These are phyloP conservation scores for Dothistroma pini DNA, from an alignment of 2,329 filamentous ascomycete species.

Conservation along the genomic window DNA sequence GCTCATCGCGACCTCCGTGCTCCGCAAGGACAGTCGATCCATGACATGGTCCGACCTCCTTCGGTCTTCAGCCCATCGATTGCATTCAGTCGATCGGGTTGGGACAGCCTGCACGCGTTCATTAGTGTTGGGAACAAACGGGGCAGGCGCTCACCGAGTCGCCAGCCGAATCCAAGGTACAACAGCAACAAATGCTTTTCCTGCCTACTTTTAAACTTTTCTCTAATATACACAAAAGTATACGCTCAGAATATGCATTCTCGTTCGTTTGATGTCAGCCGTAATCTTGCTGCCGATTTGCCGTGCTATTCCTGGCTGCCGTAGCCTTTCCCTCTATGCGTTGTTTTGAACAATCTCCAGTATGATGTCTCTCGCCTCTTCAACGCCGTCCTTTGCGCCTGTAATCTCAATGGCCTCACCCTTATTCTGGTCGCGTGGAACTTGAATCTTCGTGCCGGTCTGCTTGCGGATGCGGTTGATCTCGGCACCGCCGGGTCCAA, in stretches of 20 bases:
- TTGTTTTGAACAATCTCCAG: constrained; percentile 65
- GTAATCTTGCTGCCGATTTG: background rate
- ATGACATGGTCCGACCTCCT: background rate
- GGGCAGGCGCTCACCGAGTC: too few relatives aligned
- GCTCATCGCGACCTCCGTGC: background rate
- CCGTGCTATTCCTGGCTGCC: background rate
- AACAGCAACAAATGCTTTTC: background rate
- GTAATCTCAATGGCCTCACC: constrained; percentile 87
- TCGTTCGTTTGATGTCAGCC: background rate
- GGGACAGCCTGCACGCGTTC: too few relatives aligned
- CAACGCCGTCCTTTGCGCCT: constrained; percentile 73
- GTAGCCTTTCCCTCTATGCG: constrained; percentile 23
- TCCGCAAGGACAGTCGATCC: background rate
- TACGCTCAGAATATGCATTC: background rate
- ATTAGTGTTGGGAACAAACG: too few relatives aligned
- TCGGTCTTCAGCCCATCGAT: too few relatives aligned
- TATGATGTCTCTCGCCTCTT: constrained; percentile 85
- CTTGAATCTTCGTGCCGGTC: constrained; percentile 90
- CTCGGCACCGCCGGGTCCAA: constrained; percentile 82
- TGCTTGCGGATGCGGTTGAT: constrained; percentile 91
- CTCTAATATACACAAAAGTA: background rate
- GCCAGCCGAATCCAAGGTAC: background rate
- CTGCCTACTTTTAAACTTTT: background rate
- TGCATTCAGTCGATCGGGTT: too few relatives aligned
- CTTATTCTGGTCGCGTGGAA: constrained; percentile 64